Conservation (phyloP, 768 basidiomycete genomes). For the Leccinum arenicola region DNA sequence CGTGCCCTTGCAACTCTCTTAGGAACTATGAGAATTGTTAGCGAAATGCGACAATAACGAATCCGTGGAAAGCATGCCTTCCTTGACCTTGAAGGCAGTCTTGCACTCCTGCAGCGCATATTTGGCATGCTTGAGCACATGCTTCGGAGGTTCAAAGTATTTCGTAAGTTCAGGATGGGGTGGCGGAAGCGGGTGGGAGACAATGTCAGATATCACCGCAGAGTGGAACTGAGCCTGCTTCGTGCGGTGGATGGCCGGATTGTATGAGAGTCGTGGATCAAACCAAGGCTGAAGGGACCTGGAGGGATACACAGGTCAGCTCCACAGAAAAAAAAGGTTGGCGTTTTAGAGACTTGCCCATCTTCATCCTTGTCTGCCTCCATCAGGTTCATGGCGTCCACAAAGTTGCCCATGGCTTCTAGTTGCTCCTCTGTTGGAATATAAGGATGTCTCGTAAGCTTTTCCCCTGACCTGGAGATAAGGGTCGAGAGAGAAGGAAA, state of each 20-base stretch:
- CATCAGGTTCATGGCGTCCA: constrained; percentile 88
- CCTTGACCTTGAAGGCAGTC: constrained; percentile 69
- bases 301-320: constrained; percentile 4
- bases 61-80: constrained; percentile 45
- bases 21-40: constrained; percentile 43
- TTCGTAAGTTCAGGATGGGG: constrained; percentile 83
- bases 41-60: background rate
- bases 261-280: constrained; percentile 72
- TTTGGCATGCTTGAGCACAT: constrained; percentile 59
- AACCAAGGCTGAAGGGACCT: constrained; percentile 76
- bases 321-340: background rate
- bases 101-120: constrained; percentile 60
- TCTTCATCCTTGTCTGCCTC: constrained; percentile 71
- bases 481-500: constrained; percentile 80
- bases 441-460: constrained; percentile 72
- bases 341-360: constrained; percentile 47
- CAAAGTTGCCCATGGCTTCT: constrained; percentile 81
- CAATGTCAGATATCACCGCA: constrained; percentile 74
- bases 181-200: constrained; percentile 71
- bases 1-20: constrained; percentile 56
- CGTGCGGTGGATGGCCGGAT: constrained; percentile 85
- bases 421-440: constrained; percentile 77
- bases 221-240: constrained; percentile 93
- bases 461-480: constrained; percentile 71
- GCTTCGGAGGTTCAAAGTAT: constrained; percentile 78